phyloP scores from a whole-genome alignment of 768 basidiomycete species.

The Tylopilus felleus region DNA sequence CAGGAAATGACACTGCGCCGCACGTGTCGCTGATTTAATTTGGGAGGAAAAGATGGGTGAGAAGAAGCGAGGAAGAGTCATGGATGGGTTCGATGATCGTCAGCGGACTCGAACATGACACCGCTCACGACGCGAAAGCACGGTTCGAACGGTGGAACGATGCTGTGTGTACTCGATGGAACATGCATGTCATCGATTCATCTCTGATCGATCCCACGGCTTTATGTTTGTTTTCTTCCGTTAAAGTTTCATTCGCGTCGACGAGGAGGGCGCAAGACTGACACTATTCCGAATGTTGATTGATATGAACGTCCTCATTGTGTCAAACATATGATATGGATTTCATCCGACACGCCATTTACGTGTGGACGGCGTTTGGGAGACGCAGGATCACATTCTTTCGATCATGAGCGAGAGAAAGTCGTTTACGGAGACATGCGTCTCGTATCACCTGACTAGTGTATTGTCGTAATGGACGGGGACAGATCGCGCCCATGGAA shows the following conservation, averaged over 20 bases:
- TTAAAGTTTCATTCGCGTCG: not conserved
- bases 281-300: not conserved
- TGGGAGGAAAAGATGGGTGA: conserved; percentile 42
- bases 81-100: conserved; percentile 52
- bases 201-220: conserved; percentile 4
- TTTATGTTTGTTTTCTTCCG: not conserved
- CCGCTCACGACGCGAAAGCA: conserved; percentile 51
- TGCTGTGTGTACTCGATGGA: not conserved
- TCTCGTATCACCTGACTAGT: not conserved
- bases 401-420: not conserved
- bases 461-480: conserved; percentile 1
- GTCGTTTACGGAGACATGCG: not conserved
- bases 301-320: not conserved
- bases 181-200: not conserved
- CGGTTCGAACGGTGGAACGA: conserved; percentile 56
- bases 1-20: conserved; percentile 58
- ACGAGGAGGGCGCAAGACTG: not conserved
- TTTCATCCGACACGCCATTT: conserved; percentile 12
- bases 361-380: conserved; percentile 12
- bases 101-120: conserved; percentile 42
- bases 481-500: conserved; percentile 7
- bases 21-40: conserved; percentile 49
- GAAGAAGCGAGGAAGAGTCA: conserved; percentile 11
- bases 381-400: not conserved
- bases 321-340: not conserved